These are phyloP conservation scores for Paramecium sonneborni DNA, from an alignment of 73 alveolate species.

Conservation along the genomic window DNA sequence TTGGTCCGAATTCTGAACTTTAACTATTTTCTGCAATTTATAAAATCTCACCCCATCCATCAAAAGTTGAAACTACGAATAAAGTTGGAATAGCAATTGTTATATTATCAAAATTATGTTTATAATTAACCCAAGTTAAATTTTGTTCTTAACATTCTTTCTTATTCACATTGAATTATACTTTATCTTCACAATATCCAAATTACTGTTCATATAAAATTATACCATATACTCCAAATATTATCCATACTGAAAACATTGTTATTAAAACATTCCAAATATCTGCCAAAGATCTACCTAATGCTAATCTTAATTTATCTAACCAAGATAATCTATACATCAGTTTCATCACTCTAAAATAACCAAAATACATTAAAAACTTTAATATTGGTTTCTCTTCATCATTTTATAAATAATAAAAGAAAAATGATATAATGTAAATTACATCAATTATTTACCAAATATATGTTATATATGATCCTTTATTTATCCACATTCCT, in stretches of 20 bases:
- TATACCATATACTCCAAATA: neutral
- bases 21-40: neutral
- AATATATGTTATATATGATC: neutral
- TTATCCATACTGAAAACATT: neutral
- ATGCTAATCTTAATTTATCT: neutral
- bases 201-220: neutral
- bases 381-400: neutral
- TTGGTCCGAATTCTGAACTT: neutral
- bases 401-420: neutral
- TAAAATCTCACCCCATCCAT: constrained; percentile 24
- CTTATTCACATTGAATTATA: neutral
- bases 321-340: neutral
- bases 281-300: neutral
- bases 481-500: neutral
- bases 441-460: neutral
- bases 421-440: neutral
- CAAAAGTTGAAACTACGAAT: constrained; percentile 8
- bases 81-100: neutral
- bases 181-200: constrained; percentile 15
- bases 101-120: constrained; percentile 11
- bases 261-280: neutral
- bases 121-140: neutral
- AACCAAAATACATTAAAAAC: neutral
- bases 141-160: neutral
- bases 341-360: neutral